phyloP scores from a whole-genome alignment of 495 filamentous ascomycete species.

The Podospora conica region DNA sequence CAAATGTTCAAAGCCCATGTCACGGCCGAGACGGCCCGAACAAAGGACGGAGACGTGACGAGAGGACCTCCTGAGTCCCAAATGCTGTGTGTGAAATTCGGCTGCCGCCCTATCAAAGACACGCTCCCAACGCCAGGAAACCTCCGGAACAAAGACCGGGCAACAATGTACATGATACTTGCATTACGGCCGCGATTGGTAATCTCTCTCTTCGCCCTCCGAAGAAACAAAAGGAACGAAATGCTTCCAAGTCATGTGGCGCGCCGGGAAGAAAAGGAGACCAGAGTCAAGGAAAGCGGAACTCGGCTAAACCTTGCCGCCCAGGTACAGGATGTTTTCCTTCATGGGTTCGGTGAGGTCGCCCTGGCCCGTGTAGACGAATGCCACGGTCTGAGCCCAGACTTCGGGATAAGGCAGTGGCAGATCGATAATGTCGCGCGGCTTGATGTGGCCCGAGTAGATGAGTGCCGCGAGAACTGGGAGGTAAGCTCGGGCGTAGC shows the following conservation, averaged over 20 bases:
- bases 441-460: slow-evolving; percentile 42
- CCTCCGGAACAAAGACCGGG: not conserved
- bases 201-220: not conserved
- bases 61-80: not conserved
- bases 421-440: slow-evolving; percentile 48
- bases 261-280: not conserved
- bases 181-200: not conserved
- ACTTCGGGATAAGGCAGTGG: slow-evolving; percentile 49
- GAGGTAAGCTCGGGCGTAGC: slow-evolving; percentile 43
- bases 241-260: slow-evolving; percentile 14
- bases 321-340: slow-evolving; percentile 49
- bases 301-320: slow-evolving; percentile 36
- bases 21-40: not conserved
- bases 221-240: not conserved
- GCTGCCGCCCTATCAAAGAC: not conserved
- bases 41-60: not conserved
- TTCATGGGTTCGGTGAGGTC: slow-evolving; percentile 39
- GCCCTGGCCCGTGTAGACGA: slow-evolving; percentile 47
- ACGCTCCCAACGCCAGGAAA: not conserved
- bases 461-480: slow-evolving; percentile 50
- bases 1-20: not conserved
- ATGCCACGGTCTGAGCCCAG: slow-evolving; percentile 45
- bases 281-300: not conserved
- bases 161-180: not conserved
- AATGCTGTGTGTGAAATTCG: not conserved